Evolutionary conservation across 352 stramenopile genomes (phyloP).

Genomic region (Phytophthora tubulina): DNA sequence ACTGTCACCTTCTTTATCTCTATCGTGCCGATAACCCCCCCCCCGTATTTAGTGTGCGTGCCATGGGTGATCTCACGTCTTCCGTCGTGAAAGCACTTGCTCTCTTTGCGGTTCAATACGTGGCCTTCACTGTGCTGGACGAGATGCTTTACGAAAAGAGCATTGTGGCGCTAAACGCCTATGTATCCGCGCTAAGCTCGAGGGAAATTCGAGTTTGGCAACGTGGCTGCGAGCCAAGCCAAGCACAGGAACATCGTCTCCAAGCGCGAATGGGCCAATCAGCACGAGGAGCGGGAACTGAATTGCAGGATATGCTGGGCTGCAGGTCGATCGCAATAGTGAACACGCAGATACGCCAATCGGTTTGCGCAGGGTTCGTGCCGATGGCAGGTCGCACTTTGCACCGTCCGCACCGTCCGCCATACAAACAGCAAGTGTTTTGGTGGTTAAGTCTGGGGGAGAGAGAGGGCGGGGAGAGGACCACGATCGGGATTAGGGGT

Average conservation of each 20-base stretch:
- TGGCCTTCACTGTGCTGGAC: constrained; percentile 86
- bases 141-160: constrained; percentile 92
- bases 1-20: constrained; percentile 91
- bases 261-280: constrained; percentile 37
- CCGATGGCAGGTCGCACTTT: constrained; percentile 22
- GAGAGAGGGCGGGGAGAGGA: constrained; percentile 40
- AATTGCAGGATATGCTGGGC: constrained; percentile 28
- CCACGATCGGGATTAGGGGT: constrained; percentile 29
- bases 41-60: constrained; percentile 86
- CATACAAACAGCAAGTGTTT: constrained; percentile 49
- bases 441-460: constrained; percentile 24
- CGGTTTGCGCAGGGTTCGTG: neutral
- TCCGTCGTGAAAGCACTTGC: constrained; percentile 84
- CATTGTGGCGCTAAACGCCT: constrained; percentile 86
- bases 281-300: constrained; percentile 31
- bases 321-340: constrained; percentile 19
- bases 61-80: constrained; percentile 86
- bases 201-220: constrained; percentile 72
- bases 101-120: constrained; percentile 85
- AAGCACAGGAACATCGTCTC: constrained; percentile 16
- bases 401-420: neutral
- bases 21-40: constrained; percentile 89
- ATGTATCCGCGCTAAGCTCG: constrained; percentile 72
- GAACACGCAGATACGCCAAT: neutral
- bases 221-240: constrained; percentile 41